Percentiles rank a stretch among this genome's conserved stretches.
Evolutionary conservation across 495 filamentous ascomycete species (phyloP).

Genomic region (Penicillium antarcticum): DNA sequence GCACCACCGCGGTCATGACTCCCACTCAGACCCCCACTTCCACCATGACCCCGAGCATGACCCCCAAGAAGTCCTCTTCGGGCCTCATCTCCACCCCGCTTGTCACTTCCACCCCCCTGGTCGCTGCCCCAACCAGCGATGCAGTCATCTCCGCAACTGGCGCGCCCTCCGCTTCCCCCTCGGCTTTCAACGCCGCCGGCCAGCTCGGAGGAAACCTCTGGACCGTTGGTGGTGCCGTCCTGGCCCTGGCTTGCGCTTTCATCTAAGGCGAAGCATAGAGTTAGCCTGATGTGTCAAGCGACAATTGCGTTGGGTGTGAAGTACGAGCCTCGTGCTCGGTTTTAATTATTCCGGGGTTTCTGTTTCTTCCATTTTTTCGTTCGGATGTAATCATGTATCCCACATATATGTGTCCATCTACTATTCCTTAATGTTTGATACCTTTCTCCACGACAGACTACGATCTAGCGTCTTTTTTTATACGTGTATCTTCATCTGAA

Average conservation of each 20-base stretch:
- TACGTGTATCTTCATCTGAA: conserved; percentile 11
- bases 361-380: conserved; percentile 8
- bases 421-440: conserved; percentile 24
- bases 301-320: neutral
- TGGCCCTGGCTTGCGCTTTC: conserved; percentile 29
- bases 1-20: neutral
- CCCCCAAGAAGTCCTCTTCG: conserved; percentile 19
- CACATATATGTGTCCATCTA: conserved; percentile 16
- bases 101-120: conserved; percentile 11
- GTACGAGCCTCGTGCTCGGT: neutral
- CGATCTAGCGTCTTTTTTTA: conserved; percentile 18
- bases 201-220: conserved; percentile 22
- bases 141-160: conserved; percentile 6
- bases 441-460: conserved; percentile 28
- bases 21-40: conserved; percentile 2
- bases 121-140: conserved; percentile 7
- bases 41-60: conserved; percentile 1
- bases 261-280: too few relatives aligned
- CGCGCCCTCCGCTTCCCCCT: conserved; percentile 9
- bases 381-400: conserved; percentile 15
- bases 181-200: conserved; percentile 19
- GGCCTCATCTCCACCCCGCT: conserved; percentile 14
- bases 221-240: conserved; percentile 27
- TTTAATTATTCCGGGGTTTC: conserved; percentile 4
- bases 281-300: too few relatives aligned